These are phyloP conservation scores for Colletotrichum cordylinicola DNA, from an alignment of 2,329 filamentous ascomycete species.

Conservation along the genomic window DNA sequence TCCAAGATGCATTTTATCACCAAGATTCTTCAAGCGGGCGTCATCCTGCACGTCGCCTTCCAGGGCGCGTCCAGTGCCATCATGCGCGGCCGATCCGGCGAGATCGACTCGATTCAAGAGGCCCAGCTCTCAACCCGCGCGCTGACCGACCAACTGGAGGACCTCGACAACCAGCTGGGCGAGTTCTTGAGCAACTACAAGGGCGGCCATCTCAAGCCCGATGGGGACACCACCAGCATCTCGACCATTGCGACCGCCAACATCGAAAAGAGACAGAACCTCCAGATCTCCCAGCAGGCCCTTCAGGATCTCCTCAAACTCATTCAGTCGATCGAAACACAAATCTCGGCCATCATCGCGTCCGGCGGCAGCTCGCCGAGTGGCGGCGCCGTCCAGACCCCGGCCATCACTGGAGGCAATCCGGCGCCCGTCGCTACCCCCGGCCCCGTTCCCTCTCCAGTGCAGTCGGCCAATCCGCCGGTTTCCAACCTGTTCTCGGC, in stretches of 20 bases:
- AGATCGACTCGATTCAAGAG: not conserved
- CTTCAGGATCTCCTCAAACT: conserved; percentile 11
- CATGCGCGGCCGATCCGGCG: conserved; percentile 13
- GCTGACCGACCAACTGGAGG: conserved; percentile 2
- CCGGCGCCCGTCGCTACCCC: not conserved
- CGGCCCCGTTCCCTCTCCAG: not conserved
- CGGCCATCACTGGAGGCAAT: not conserved
- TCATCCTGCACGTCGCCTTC: conserved; percentile 15
- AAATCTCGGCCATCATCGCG: conserved; percentile 1
- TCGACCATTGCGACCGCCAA: not conserved
- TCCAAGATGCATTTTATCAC: conserved; percentile 20
- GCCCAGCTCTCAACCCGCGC: not conserved
- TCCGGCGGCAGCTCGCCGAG: not conserved
- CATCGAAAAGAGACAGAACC: conserved; percentile 5
- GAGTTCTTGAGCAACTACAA: not conserved
- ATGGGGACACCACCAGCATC: not conserved
- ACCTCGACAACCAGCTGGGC: conserved; percentile 8
- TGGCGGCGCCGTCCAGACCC: not conserved
- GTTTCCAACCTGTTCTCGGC: not conserved
- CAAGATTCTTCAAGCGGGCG: conserved; percentile 1
- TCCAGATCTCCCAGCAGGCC: not conserved
- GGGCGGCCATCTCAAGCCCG: not conserved
- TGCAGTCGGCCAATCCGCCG: not conserved
- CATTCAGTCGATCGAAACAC: conserved; percentile 15
- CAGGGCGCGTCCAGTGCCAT: conserved; percentile 20